Evolutionary conservation across 805 yeast species (phyloP).

Genomic region (Teunomyces cretensis): DNA sequence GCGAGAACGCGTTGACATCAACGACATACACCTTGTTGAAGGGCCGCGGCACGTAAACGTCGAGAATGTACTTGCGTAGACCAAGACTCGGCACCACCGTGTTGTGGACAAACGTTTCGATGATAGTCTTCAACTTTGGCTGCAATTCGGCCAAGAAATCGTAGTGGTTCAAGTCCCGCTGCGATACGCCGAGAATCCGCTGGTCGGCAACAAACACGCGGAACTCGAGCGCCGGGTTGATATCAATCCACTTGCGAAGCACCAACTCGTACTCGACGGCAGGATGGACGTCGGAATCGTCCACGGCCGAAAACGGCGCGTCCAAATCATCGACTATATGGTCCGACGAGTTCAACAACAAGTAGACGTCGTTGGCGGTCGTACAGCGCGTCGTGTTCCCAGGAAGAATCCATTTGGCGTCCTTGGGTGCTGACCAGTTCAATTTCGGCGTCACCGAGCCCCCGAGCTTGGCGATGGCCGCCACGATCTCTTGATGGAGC

Average conservation of each 20-base stretch:
- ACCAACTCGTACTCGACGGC: constrained; percentile 59
- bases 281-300: constrained; percentile 5
- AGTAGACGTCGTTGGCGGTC: constrained; percentile 70
- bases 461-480: constrained; percentile 43
- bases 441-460: constrained; percentile 81
- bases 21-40: constrained; percentile 63
- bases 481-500: constrained; percentile 54
- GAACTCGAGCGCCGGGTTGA: constrained; percentile 91
- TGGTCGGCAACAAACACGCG: constrained; percentile 75
- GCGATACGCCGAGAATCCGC: constrained; percentile 70
- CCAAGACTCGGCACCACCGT: constrained; percentile 18
- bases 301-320: constrained; percentile 59
- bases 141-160: constrained; percentile 58
- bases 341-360: constrained; percentile 82
- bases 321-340: constrained; percentile 84
- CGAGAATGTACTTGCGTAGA: constrained; percentile 56
- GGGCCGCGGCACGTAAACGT: constrained; percentile 80
- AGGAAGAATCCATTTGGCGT: constrained; percentile 88
- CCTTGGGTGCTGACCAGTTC: constrained; percentile 97
- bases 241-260: constrained; percentile 74
- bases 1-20: constrained; percentile 83
- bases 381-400: constrained; percentile 73
- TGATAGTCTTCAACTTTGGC: constrained; percentile 45
- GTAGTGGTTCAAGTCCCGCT: constrained; percentile 84
- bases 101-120: constrained; percentile 56